Evolutionary conservation across 495 filamentous ascomycete genomes (phyloP).

Genomic region (Penicillium cinerascens): DNA sequence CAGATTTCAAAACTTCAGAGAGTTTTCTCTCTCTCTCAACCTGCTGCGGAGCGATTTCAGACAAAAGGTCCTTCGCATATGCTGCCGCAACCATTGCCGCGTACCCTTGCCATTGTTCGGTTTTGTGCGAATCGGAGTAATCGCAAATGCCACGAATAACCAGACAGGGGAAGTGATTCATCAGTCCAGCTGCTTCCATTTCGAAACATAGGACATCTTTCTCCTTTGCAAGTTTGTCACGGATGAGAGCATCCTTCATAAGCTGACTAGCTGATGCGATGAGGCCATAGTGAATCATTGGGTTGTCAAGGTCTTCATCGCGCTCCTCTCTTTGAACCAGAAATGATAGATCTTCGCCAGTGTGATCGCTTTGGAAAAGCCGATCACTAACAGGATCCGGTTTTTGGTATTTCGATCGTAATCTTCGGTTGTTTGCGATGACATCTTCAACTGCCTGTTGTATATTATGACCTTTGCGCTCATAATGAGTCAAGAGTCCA

Average conservation of each 20-base stretch:
- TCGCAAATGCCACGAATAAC: slow-evolving; percentile 28
- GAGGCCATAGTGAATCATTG: slow-evolving; percentile 24
- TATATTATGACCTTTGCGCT: slow-evolving; percentile 15
- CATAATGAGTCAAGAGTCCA: slow-evolving; percentile 10
- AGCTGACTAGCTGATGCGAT: slow-evolving; percentile 30
- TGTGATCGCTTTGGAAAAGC: slow-evolving; percentile 29
- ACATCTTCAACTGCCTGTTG: slow-evolving; percentile 10
- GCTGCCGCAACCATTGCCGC: not conserved
- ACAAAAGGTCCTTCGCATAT: not conserved
- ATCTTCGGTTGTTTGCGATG: slow-evolving; percentile 16
- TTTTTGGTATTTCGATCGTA: slow-evolving; percentile 22
- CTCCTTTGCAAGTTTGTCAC: slow-evolving; percentile 26
- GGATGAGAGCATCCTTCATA: slow-evolving; percentile 23
- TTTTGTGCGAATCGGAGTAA: slow-evolving; percentile 5
- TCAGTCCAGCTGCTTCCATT: slow-evolving; percentile 43
- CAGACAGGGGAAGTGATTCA: slow-evolving; percentile 33
- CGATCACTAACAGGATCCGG: slow-evolving; percentile 29
- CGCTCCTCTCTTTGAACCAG: too few species aligned
- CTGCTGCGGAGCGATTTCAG: not conserved
- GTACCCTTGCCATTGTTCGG: not conserved
- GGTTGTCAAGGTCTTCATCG: slow-evolving; percentile 24
- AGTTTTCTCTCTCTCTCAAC: too few species aligned
- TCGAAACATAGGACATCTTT: slow-evolving; percentile 36
- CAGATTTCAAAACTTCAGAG: too few species aligned
- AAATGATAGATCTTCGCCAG: too few species aligned